These are phyloP conservation scores for Pelargonium australe DNA, from an alignment of 441 rosid species.

Conservation along the genomic window DNA sequence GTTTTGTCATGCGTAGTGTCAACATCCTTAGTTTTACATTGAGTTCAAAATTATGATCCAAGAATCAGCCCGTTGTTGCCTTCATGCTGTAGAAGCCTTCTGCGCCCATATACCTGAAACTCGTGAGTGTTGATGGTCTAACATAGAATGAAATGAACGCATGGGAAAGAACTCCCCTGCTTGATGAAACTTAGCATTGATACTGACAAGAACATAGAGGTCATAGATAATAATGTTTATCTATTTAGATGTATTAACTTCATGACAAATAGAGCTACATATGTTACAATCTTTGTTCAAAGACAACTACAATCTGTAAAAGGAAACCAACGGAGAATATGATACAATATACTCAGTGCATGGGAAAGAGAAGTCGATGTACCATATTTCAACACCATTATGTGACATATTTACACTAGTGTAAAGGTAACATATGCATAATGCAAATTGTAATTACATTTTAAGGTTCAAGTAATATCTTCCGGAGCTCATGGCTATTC, in stretches of 20 bases:
- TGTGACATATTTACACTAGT: not conserved
- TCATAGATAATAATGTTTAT: not conserved
- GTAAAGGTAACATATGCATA: not conserved
- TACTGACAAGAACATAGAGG: not conserved
- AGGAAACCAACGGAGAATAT: not conserved
- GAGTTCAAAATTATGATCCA: too few species aligned
- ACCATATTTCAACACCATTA: too few species aligned
- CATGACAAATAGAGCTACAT: not conserved
- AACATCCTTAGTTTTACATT: too few species aligned
- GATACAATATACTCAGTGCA: not conserved
- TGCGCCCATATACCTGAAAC: too few species aligned
- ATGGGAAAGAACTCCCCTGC: too few species aligned
- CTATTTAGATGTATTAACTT: not conserved
- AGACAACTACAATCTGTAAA: not conserved
- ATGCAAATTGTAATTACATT: not conserved
- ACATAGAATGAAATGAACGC: too few species aligned
- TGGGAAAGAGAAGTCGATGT: not conserved
- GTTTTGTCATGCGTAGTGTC: too few species aligned
- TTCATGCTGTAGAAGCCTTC: too few species aligned
- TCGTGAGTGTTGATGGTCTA: too few species aligned
- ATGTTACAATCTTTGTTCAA: not conserved
- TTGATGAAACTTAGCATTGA: too few species aligned
- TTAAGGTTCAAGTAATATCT: constrained; percentile 48
- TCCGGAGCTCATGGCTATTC: constrained; percentile 35
- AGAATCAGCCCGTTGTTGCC: too few species aligned